Evolutionary conservation across 2,329 filamentous ascomycete species (phyloP).

Genomic region (Dactylellina haptotyla): DNA sequence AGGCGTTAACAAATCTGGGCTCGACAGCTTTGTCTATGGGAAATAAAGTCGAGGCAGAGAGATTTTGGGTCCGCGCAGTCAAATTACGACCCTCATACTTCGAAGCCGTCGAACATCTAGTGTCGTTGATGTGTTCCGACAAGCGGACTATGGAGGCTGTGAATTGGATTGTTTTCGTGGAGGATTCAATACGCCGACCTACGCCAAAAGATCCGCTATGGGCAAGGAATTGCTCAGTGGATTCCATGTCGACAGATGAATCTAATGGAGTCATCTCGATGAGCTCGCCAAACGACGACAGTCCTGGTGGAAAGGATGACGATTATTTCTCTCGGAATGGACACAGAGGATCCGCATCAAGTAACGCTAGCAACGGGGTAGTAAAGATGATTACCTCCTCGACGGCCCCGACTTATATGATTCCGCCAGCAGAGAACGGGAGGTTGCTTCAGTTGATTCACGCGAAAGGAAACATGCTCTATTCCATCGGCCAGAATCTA

Average conservation of each 20-base stretch:
- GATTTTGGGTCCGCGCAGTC: constrained; percentile 85
- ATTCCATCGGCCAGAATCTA: constrained; percentile 82
- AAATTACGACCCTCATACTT: constrained; percentile 86
- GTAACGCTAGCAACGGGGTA: constrained; percentile 21
- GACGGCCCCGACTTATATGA: constrained; percentile 68
- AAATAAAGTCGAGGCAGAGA: constrained; percentile 82
- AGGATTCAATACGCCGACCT: constrained; percentile 72
- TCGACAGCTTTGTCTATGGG: constrained; percentile 87
- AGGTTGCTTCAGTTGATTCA: constrained; percentile 93
- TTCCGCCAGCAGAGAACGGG: constrained; percentile 88
- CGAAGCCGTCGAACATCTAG: constrained; percentile 92
- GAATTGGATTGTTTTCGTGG: constrained; percentile 84
- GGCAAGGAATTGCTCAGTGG: constrained; percentile 42
- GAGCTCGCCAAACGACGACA: constrained; percentile 37
- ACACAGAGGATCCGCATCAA: constrained; percentile 16
- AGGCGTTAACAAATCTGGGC: constrained; percentile 92
- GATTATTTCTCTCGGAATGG: constrained; percentile 31
- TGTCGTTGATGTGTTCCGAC: constrained; percentile 83
- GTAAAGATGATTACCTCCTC: constrained; percentile 18
- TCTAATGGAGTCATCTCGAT: constrained; percentile 51
- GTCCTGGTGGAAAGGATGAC: constrained; percentile 28
- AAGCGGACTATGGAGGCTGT: constrained; percentile 86
- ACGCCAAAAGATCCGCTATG: constrained; percentile 61
- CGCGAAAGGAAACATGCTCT: constrained; percentile 98
- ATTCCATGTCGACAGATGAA: constrained; percentile 52